These are phyloP conservation scores for Ballota nigra DNA, from an alignment of 257 asterid species.

Conservation along the genomic window DNA sequence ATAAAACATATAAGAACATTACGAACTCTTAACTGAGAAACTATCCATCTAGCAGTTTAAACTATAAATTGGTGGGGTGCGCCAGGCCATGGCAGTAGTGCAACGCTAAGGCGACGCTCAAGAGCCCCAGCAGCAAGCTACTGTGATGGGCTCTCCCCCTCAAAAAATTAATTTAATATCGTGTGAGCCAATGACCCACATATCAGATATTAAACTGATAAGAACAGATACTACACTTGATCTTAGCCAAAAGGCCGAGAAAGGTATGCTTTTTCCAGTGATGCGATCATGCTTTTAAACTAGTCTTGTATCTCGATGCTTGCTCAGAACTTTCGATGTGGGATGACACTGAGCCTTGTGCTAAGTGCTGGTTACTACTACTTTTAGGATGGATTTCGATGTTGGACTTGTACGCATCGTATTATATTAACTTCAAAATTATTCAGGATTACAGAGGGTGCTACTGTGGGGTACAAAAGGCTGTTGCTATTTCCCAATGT, in stretches of 20 bases:
- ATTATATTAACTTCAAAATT: too few relatives aligned
- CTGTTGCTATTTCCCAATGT: too few relatives aligned
- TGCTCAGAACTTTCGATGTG: background rate
- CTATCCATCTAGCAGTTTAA: too few relatives aligned
- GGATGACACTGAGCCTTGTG: too few relatives aligned
- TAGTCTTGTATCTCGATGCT: background rate
- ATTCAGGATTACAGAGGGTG: too few relatives aligned
- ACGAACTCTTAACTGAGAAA: too few relatives aligned
- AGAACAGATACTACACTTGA: constrained; percentile 85
- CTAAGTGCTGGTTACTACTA: too few relatives aligned
- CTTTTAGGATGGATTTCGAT: too few relatives aligned
- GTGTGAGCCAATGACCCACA: constrained; percentile 41
- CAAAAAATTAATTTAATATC: constrained; percentile 48
- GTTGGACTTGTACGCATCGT: too few relatives aligned
- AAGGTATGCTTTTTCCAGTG: constrained; percentile 63
- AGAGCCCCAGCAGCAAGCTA: constrained; percentile 18
- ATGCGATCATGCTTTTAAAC: background rate
- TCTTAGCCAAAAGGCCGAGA: constrained; percentile 95
- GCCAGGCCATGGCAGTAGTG: background rate
- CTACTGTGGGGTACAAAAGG: too few relatives aligned
- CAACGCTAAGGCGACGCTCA: background rate
- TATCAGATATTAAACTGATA: constrained; percentile 77
- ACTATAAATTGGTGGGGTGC: background rate
- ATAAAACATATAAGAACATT: too few relatives aligned
- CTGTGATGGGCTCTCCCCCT: constrained; percentile 13